These are phyloP conservation scores for Tuber indicum DNA, from an alignment of 495 filamentous ascomycete genomes.

Conservation along the genomic window DNA sequence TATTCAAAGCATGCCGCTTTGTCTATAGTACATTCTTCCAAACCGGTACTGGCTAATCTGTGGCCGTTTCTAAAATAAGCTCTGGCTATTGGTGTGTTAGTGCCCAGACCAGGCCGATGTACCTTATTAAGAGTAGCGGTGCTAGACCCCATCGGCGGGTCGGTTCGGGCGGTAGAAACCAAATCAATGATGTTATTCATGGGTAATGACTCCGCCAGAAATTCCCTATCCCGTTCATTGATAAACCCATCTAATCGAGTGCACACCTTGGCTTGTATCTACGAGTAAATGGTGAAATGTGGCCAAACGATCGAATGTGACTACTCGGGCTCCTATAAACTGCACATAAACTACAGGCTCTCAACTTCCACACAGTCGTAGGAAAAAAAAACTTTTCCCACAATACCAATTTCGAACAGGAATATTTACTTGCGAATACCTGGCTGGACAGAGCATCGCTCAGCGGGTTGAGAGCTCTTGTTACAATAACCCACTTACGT, in stretches of 20 bases:
- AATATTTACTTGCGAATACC: neutral
- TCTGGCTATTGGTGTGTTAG: neutral
- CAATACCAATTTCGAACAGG: neutral
- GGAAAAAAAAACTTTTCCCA: neutral
- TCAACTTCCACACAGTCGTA: neutral
- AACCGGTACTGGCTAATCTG: neutral
- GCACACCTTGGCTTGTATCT: neutral
- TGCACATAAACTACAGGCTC: too few relatives aligned
- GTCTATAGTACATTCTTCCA: neutral
- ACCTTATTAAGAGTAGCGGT: neutral
- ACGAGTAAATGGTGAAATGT: neutral
- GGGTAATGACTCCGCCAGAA: neutral
- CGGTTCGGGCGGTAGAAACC: neutral
- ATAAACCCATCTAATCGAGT: neutral
- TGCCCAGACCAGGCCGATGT: neutral
- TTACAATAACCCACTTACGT: neutral
- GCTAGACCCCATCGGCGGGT: neutral
- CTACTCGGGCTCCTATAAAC: too few relatives aligned
- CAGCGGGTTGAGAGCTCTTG: neutral
- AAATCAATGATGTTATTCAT: neutral
- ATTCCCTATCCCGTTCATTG: too few relatives aligned
- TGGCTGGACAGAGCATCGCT: neutral
- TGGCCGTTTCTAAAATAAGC: neutral
- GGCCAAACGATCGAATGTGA: neutral
- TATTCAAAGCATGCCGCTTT: neutral